These are phyloP conservation scores for Cercospora citrullina DNA, from an alignment of 2,329 filamentous ascomycete species.

Conservation along the genomic window DNA sequence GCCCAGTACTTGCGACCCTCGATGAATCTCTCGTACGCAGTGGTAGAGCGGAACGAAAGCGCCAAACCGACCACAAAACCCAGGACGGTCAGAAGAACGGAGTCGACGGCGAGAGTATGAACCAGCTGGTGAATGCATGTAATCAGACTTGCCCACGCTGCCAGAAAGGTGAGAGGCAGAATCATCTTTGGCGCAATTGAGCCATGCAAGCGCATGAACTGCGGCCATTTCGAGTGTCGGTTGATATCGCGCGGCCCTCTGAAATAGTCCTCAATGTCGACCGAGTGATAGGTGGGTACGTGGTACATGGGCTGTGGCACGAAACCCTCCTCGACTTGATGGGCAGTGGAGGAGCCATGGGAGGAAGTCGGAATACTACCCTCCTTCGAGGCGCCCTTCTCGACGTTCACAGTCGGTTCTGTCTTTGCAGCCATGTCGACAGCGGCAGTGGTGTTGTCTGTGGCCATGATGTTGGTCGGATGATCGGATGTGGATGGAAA, in stretches of 20 bases:
- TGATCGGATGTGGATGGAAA: not conserved
- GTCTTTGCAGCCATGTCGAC: conserved; percentile 12
- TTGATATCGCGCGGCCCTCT: conserved; percentile 63
- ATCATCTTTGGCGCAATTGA: conserved; percentile 74
- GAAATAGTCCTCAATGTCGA: conserved; percentile 37
- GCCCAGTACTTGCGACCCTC: conserved; percentile 65
- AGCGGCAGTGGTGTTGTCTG: not conserved
- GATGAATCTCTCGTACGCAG: conserved; percentile 69
- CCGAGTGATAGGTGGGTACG: conserved; percentile 23
- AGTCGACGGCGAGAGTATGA: conserved; percentile 55
- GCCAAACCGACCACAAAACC: conserved; percentile 80
- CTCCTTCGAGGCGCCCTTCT: conserved; percentile 1
- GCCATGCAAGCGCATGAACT: conserved; percentile 73
- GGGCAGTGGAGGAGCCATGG: not conserved
- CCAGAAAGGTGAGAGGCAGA: conserved; percentile 64
- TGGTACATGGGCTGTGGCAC: conserved; percentile 20
- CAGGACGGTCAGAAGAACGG: conserved; percentile 71
- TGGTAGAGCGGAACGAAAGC: conserved; percentile 75
- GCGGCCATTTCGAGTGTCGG: conserved; percentile 74
- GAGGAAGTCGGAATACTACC: conserved; percentile 8
- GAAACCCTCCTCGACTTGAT: conserved; percentile 12
- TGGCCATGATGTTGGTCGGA: conserved; percentile 2
- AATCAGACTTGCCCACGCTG: conserved; percentile 65
- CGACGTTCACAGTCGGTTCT: not conserved
- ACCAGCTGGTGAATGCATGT: conserved; percentile 56